Conservation (phyloP, 1,284 basidiomycete genomes). For the Cryptococcus sp. region DNA sequence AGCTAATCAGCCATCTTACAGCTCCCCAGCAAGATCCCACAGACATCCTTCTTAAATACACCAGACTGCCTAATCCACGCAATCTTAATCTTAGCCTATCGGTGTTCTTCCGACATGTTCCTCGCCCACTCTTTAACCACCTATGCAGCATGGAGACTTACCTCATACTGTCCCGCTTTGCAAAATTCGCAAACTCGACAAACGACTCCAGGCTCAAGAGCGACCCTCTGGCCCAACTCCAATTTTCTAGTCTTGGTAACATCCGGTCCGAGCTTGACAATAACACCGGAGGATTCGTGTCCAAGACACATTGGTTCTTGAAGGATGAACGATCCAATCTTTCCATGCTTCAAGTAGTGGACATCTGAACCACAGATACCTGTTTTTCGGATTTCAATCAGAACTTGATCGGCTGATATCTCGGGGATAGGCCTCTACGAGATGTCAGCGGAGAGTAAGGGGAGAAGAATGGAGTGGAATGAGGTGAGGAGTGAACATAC, state of each 20-base stretch:
- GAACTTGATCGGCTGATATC: slow-evolving; percentile 69
- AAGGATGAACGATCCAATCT: slow-evolving; percentile 45
- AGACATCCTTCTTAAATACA: too few species aligned
- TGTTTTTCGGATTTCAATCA: slow-evolving; percentile 89
- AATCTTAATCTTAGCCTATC: too few species aligned
- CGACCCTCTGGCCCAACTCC: slow-evolving; percentile 48
- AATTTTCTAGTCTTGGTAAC: slow-evolving; percentile 21
- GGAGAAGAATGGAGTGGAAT: not conserved
- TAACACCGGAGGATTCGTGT: slow-evolving; percentile 38
- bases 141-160: slow-evolving; percentile 45
- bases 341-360: slow-evolving; percentile 44
- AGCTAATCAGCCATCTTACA: not conserved
- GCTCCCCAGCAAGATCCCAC: not conserved
- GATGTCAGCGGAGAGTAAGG: not conserved
- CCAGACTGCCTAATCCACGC: too few species aligned
- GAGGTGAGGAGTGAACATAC: too few species aligned
- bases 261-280: slow-evolving; percentile 37
- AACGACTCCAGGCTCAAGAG: slow-evolving; percentile 58
- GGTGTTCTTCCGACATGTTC: too few species aligned
- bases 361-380: slow-evolving; percentile 90
- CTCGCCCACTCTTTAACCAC: too few species aligned
- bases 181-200: slow-evolving; percentile 42
- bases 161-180: slow-evolving; percentile 73
- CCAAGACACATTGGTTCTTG: slow-evolving; percentile 47
- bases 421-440: slow-evolving; percentile 68